phyloP scores from a whole-genome alignment of 768 basidiomycete genomes.

The Phylloporus rhodoxanthus region DNA sequence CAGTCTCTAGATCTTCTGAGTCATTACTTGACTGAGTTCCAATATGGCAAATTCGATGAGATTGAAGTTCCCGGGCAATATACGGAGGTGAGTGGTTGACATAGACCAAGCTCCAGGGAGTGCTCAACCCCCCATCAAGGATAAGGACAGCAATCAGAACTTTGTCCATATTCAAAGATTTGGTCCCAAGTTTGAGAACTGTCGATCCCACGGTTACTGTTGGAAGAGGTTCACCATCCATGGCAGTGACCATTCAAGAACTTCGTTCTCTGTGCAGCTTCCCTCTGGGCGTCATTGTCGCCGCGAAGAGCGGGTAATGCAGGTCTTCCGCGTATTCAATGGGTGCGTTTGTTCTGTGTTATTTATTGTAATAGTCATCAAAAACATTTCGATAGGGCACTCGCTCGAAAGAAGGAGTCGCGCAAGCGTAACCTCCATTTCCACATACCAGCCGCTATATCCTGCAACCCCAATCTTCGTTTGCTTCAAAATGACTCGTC shows the following conservation, averaged over 20 bases:
- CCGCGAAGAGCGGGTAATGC: slow-evolving; percentile 87
- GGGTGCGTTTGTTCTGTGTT: slow-evolving; percentile 44
- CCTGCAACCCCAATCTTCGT: slow-evolving; percentile 76
- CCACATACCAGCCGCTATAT: slow-evolving; percentile 84
- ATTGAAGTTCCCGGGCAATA: slow-evolving; percentile 99
- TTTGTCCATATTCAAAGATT: slow-evolving; percentile 91
- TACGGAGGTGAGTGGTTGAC: slow-evolving; percentile 61
- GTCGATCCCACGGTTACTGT: slow-evolving; percentile 76
- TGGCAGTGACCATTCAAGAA: slow-evolving; percentile 84
- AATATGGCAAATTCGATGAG: slow-evolving; percentile 95
- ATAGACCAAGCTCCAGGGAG: neutral
- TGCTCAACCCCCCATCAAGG: slow-evolving; percentile 43
- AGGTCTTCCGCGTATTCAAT: slow-evolving; percentile 92
- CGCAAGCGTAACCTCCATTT: slow-evolving; percentile 88
- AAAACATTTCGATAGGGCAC: slow-evolving; percentile 46
- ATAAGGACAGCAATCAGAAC: slow-evolving; percentile 89
- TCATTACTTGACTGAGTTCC: slow-evolving; percentile 95
- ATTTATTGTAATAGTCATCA: slow-evolving; percentile 1
- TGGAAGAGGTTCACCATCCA: slow-evolving; percentile 89
- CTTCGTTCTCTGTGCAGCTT: slow-evolving; percentile 86
- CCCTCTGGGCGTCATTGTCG: slow-evolving; percentile 81
- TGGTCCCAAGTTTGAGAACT: slow-evolving; percentile 84
- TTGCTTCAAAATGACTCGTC: slow-evolving; percentile 89
- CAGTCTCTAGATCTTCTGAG: slow-evolving; percentile 84
- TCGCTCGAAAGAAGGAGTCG: slow-evolving; percentile 85